These are phyloP conservation scores for Geosiphon pyriformis DNA, from an alignment of 192 early-diverging fungal genomes.

Conservation along the genomic window DNA sequence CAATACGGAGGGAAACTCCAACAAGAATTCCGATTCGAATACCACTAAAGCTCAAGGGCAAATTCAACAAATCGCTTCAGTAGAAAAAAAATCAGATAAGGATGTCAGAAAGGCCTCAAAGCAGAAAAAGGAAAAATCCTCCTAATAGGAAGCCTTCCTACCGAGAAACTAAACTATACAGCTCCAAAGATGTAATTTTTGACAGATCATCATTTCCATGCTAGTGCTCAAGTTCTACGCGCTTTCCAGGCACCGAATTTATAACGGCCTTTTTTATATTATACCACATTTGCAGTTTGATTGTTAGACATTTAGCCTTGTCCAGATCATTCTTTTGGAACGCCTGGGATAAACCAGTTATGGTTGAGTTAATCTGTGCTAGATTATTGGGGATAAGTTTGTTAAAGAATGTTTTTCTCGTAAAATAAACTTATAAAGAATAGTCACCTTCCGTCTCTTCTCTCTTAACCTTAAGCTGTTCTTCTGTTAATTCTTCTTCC, in stretches of 20 bases:
- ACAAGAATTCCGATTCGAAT: too few species aligned
- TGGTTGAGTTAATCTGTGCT: constrained; percentile 47
- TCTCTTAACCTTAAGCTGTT: constrained; percentile 55
- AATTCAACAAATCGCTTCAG: too few species aligned
- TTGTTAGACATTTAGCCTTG: constrained; percentile 56
- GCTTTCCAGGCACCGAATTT: constrained; percentile 56
- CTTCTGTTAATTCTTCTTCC: constrained; percentile 60
- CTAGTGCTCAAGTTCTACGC: constrained; percentile 49
- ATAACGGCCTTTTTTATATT: constrained; percentile 50
- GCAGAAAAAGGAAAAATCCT: too few species aligned
- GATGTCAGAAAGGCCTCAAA: too few species aligned
- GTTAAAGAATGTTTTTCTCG: too few species aligned
- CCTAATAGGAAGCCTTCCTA: too few species aligned
- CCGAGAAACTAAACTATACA: too few species aligned
- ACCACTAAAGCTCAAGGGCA: too few species aligned
- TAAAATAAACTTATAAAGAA: constrained; percentile 8
- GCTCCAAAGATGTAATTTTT: too few species aligned
- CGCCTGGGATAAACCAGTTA: constrained; percentile 40
- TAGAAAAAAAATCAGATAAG: too few species aligned
- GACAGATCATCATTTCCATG: too few species aligned
- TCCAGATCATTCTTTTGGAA: constrained; percentile 52
- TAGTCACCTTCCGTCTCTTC: constrained; percentile 55
- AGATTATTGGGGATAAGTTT: not conserved
- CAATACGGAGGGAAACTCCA: too few species aligned
- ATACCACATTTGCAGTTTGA: constrained; percentile 75